A percentile compares a stretch with the other conserved stretches of the same genome.
These are phyloP conservation scores for Blastocystis hominis DNA, from an alignment of 352 stramenopile species.

Conservation along the genomic window DNA sequence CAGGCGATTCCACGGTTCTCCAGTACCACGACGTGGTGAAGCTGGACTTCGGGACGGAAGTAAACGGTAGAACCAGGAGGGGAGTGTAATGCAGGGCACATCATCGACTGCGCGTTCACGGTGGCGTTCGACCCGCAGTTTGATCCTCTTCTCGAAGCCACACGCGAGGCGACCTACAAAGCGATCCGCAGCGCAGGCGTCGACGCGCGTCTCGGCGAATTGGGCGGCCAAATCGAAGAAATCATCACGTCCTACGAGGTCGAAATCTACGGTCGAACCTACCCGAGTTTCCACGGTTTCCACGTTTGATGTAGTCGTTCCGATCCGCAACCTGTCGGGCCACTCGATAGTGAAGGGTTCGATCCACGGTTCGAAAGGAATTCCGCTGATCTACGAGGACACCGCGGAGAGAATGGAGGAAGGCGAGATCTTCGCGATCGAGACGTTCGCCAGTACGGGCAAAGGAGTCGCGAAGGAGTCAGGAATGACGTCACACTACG, in stretches of 20 bases:
- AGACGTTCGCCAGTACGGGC: constrained; percentile 83
- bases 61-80: constrained; percentile 67
- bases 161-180: constrained; percentile 81
- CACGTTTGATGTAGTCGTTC: constrained; percentile 69
- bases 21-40: constrained; percentile 92
- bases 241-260: constrained; percentile 94
- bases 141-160: constrained; percentile 79
- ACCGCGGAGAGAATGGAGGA: constrained; percentile 83
- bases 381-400: constrained; percentile 83
- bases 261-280: constrained; percentile 85
- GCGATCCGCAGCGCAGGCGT: constrained; percentile 82
- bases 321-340: constrained; percentile 89
- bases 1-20: constrained; percentile 82
- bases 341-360: constrained; percentile 81
- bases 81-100: constrained; percentile 63
- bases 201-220: constrained; percentile 84
- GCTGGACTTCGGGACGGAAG: constrained; percentile 91
- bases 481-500: constrained; percentile 11
- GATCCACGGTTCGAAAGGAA: constrained; percentile 87
- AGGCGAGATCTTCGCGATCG: constrained; percentile 89
- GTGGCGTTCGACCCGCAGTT: constrained; percentile 86
- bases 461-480: background rate
- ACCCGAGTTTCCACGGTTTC: constrained; percentile 70
- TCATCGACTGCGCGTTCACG: constrained; percentile 92
- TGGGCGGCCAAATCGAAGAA: constrained; percentile 85